These are phyloP conservation scores for Vararia minispora DNA, from an alignment of 768 basidiomycete species.

Conservation along the genomic window DNA sequence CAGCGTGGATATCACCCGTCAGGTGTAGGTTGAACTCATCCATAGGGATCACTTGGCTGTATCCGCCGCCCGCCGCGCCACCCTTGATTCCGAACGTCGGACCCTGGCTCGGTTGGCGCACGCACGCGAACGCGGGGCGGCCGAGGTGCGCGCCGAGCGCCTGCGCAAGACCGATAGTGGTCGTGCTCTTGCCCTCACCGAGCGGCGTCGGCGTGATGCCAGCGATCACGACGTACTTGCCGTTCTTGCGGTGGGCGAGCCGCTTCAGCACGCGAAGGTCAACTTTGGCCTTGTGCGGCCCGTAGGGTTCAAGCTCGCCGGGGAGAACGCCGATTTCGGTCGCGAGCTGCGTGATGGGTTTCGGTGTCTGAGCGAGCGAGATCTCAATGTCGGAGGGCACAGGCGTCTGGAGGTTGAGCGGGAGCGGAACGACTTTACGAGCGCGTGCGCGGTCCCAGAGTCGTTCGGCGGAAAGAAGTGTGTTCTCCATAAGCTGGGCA, in stretches of 20 bases:
- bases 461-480: slow-evolving; percentile 72
- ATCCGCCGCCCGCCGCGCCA: slow-evolving; percentile 96
- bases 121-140: slow-evolving; percentile 90
- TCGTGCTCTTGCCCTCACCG: slow-evolving; percentile 98
- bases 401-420: slow-evolving; percentile 67
- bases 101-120: slow-evolving; percentile 96
- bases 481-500: slow-evolving; percentile 95
- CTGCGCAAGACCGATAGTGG: slow-evolving; percentile 93
- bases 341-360: slow-evolving; percentile 76
- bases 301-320: slow-evolving; percentile 88
- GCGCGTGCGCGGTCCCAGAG: slow-evolving; percentile 59
- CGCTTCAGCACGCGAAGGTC: slow-evolving; percentile 83
- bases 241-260: slow-evolving; percentile 74
- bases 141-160: slow-evolving; percentile 91
- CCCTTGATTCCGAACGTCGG: slow-evolving; percentile 99
- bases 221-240: slow-evolving; percentile 93
- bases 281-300: slow-evolving; percentile 95
- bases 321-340: slow-evolving; percentile 78
- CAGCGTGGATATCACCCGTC: slow-evolving; percentile 96
- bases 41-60: slow-evolving; percentile 99
- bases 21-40: slow-evolving; percentile 98
- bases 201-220: slow-evolving; percentile 96
- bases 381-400: slow-evolving; percentile 98
- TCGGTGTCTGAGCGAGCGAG: slow-evolving; percentile 88
- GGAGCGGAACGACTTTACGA: slow-evolving; percentile 67